Evolutionary conservation across 371 early-diverging fungal genomes (phyloP).

Genomic region (Apophysomyces elegans): DNA sequence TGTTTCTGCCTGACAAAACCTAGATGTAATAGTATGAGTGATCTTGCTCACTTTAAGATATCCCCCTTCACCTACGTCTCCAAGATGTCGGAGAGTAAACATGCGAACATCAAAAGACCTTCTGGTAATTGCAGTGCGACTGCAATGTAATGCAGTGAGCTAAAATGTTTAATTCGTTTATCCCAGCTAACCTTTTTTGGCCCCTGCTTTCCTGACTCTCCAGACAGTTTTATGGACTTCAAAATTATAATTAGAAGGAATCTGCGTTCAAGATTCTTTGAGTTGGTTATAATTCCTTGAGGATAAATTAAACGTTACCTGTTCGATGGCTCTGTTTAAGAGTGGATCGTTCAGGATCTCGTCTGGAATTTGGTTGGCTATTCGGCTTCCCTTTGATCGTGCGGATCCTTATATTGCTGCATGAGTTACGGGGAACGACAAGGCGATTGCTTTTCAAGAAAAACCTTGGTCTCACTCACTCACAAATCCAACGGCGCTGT

Average conservation of each 20-base stretch:
- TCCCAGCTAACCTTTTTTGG: conserved; percentile 70
- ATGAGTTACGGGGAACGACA: background rate
- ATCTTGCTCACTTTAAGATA: background rate
- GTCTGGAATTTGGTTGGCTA: conserved; percentile 84
- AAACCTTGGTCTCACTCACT: conserved; percentile 28
- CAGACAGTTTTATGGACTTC: conserved; percentile 98
- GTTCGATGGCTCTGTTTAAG: conserved; percentile 81
- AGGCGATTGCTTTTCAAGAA: background rate
- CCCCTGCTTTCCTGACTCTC: conserved; percentile 81
- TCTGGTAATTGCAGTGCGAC: conserved; percentile 99
- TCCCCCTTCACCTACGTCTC: conserved; percentile 64
- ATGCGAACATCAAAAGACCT: conserved; percentile 96
- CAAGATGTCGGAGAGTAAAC: conserved; percentile 90
- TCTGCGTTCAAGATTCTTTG: conserved; percentile 29
- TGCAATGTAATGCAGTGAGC: conserved; percentile 21
- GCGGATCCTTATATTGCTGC: conserved; percentile 14
- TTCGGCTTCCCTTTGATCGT: conserved; percentile 38
- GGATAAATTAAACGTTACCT: conserved; percentile 39
- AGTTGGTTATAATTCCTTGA: background rate
- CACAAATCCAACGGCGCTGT: conserved; percentile 55
- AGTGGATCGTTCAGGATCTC: conserved; percentile 81
- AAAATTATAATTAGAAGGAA: conserved; percentile 99
- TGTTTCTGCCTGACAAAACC: conserved; percentile 89
- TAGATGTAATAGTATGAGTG: conserved; percentile 20
- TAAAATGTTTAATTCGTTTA: background rate